phyloP scores from a whole-genome alignment of 139 green algal species.

The Chlamydomonas incerta region DNA sequence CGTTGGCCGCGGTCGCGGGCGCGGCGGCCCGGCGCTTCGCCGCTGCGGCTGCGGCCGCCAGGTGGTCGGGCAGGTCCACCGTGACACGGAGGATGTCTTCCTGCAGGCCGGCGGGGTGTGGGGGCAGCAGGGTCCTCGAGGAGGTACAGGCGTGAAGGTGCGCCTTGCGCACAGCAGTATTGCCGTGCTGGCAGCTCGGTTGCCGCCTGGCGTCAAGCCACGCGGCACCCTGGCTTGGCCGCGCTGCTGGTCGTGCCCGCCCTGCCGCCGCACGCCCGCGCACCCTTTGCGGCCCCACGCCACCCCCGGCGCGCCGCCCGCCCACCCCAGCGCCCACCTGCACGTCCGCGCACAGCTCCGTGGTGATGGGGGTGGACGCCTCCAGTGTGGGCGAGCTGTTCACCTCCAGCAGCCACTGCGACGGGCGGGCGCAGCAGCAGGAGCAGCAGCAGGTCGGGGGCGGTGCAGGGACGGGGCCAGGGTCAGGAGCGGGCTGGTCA shows the following conservation, averaged over 20 bases:
- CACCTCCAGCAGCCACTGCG: constrained; percentile 75
- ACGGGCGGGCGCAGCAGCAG: no score
- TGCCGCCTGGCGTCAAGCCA: no score
- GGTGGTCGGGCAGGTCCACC: constrained; percentile 46
- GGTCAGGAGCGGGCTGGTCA: no score
- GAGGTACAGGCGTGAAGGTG: no score
- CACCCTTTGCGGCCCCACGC: neutral
- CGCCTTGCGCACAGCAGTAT: no score
- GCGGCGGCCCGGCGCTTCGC: neutral
- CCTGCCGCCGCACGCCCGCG: neutral
- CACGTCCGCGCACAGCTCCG: constrained; percentile 47
- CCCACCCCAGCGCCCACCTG: no score
- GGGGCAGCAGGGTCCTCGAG: no score
- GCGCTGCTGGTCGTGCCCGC: no score
- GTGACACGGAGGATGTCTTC: constrained; percentile 59
- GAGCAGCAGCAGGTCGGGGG: no score
- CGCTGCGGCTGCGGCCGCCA: neutral
- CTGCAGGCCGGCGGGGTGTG: constrained; percentile 5
- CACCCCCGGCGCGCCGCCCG: neutral
- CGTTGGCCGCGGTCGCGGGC: neutral
- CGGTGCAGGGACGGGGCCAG: no score
- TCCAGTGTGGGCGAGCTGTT: constrained; percentile 75
- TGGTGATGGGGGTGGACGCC: constrained; percentile 62
- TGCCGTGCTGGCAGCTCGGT: no score
- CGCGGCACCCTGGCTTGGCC: no score